Evolutionary conservation across 2,329 filamentous ascomycete species (phyloP), one percentile per base, ranked within the genome.

Genomic region (Colletotrichum sp.): DNA sequence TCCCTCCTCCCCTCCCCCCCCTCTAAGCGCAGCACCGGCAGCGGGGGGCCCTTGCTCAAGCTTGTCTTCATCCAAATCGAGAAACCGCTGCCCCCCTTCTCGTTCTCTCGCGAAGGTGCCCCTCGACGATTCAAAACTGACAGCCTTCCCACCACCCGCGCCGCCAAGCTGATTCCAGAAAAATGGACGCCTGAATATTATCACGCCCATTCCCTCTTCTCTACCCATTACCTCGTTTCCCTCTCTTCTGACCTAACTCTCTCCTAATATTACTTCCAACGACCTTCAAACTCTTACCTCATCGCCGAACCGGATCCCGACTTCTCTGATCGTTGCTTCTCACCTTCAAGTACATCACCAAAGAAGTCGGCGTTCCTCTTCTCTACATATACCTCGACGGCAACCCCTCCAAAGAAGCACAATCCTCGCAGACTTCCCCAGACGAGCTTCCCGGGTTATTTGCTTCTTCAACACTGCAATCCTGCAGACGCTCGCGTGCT

Each of bases 31-130:
- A 74, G 44, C 67, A 48, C 59, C 59, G 18, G 72, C 59, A 30
- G 59, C 28, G 59, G 59, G 55, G 71, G 71, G 66, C 59, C 28
- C 71, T 63, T 59, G 32, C 60, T 67, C 62, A 32, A 72, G 68
- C 72, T 68, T 75, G 69, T 75, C 73, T 75, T 72, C 69, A 73
- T 75, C 73, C 73, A 68, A 75, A 75, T 68, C 64, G 63, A 75
- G 70, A 75, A 68, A 68, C 69, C 32, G 60, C 48, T 60, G 18
- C 68, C 48, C 63, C 64, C 57, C 22, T 63, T 64, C 73, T 72
- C 48, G 60, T 64, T 57, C 57, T 62, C 73, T 66, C 65, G 57
- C 70, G 39, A 75, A 63, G 64, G 39, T 73, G 55, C 64, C 69
- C 57, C 71, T 48, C 69, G 63, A 67, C 63, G 39, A 62, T 67